These are phyloP conservation scores for Peronospora farinosa DNA, from an alignment of 352 stramenopile species.

Conservation along the genomic window DNA sequence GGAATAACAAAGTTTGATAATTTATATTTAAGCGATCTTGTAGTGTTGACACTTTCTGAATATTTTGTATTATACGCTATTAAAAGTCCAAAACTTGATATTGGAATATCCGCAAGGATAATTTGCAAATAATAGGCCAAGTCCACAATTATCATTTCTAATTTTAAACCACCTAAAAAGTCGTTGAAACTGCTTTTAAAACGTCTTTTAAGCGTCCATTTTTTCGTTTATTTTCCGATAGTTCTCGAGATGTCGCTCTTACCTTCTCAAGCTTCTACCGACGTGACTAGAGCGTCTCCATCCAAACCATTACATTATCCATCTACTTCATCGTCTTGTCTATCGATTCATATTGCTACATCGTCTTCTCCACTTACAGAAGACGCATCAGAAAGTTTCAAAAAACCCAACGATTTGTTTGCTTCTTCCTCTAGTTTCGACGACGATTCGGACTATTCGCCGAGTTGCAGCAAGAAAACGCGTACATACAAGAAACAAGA, in stretches of 20 bases:
- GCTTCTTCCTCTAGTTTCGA: conserved; percentile 18
- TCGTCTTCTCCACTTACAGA: conserved; percentile 4
- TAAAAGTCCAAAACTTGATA: no score
- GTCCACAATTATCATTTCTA: no score
- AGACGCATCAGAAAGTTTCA: conserved; percentile 7
- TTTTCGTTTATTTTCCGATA: not conserved
- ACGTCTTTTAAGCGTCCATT: not conserved
- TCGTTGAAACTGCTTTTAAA: no score
- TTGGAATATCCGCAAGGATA: no score
- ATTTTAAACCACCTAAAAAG: no score
- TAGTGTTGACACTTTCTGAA: no score
- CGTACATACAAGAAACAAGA: conserved; percentile 6
- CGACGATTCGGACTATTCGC: conserved; percentile 36
- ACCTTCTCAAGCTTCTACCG: not conserved
- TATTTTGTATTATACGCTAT: no score
- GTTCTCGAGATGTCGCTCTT: not conserved
- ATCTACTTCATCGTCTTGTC: conserved; percentile 2
- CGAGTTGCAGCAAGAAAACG: conserved; percentile 2
- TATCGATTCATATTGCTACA: conserved; percentile 11
- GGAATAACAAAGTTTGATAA: no score
- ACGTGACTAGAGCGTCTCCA: not conserved
- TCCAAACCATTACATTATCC: conserved; percentile 9
- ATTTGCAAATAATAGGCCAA: no score
- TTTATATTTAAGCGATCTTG: no score
- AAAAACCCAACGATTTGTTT: conserved; percentile 6